Conservation (phyloP, 495 filamentous ascomycete genomes). For the Penicillium flavigenum region DNA sequence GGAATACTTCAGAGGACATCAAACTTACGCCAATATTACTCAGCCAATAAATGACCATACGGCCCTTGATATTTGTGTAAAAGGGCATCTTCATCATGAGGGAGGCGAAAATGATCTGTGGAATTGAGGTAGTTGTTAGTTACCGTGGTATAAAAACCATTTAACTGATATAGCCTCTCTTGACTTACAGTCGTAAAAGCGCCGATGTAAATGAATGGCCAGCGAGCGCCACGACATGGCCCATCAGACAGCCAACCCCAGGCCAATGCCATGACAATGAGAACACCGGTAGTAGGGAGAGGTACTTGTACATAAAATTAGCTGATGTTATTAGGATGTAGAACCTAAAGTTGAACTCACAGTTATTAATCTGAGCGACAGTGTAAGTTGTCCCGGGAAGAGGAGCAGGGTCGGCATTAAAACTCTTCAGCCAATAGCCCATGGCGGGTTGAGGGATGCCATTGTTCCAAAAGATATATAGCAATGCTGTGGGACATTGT, state of each 20-base stretch:
- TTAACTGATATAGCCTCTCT: not conserved
- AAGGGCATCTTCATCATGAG: slow-evolving; percentile 38
- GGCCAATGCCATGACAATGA: slow-evolving; percentile 32
- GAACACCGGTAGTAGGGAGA: slow-evolving; percentile 27
- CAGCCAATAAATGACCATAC: slow-evolving; percentile 32
- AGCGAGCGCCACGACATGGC: slow-evolving; percentile 31
- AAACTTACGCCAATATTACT: slow-evolving; percentile 24
- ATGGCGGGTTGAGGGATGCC: slow-evolving; percentile 21
- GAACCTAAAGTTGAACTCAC: slow-evolving; percentile 9
- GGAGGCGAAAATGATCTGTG: slow-evolving; percentile 29
- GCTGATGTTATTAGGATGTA: not conserved
- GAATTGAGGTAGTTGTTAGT: not conserved
- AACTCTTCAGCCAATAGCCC: slow-evolving; percentile 33
- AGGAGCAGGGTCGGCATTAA: slow-evolving; percentile 26
- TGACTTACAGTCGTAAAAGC: slow-evolving; percentile 31
- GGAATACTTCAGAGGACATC: not conserved
- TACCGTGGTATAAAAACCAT: not conserved
- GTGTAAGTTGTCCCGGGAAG: slow-evolving; percentile 27
- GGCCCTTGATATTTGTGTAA: slow-evolving; percentile 32
- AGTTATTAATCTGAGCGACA: slow-evolving; percentile 25
- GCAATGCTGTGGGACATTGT: slow-evolving; percentile 11
- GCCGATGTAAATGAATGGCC: slow-evolving; percentile 39
- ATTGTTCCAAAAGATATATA: slow-evolving; percentile 31
- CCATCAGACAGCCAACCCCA: slow-evolving; percentile 42
- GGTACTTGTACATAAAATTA: slow-evolving; percentile 14